Percentiles rank a stretch among this genome's conserved stretches.
These are phyloP conservation scores for Falciphora oryzae DNA, from an alignment of 2,329 filamentous ascomycete species.

Conservation along the genomic window DNA sequence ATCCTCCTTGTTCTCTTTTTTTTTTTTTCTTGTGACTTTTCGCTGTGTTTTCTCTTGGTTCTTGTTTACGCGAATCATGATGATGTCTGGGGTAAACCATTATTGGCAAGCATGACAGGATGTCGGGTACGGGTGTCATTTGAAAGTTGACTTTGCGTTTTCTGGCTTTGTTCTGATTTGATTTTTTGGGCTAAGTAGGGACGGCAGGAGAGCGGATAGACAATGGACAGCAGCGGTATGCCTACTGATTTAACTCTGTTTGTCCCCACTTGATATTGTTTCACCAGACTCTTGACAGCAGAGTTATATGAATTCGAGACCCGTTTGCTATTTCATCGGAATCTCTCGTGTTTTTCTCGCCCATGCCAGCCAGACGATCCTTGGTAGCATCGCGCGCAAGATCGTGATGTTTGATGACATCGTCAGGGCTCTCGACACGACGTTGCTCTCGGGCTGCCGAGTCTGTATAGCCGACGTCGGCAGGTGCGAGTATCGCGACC, in stretches of 20 bases:
- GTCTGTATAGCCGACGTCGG: not conserved
- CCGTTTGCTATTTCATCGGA: not conserved
- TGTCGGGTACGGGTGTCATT: not conserved
- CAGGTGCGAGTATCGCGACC: not conserved
- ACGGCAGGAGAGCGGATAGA: not conserved
- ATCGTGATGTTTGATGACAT: too few species aligned
- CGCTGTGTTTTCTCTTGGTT: not conserved
- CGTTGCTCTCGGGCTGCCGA: not conserved
- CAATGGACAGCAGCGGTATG: slow-evolving; percentile 1
- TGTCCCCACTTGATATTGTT: not conserved
- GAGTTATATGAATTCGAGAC: not conserved
- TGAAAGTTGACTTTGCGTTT: not conserved
- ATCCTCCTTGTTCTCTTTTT: not conserved
- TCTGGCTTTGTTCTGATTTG: not conserved
- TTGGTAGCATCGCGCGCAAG: too few species aligned
- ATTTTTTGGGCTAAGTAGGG: not conserved
- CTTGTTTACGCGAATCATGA: slow-evolving; percentile 3
- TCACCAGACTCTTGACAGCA: not conserved
- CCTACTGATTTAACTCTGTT: not conserved
- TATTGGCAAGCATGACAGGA: slow-evolving; percentile 1
- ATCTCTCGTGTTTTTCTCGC: not conserved
- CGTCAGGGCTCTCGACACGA: not conserved
- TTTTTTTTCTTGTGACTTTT: not conserved
- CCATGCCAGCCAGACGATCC: not conserved
- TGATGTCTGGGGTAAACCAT: not conserved